These are phyloP conservation scores for Stachybotrys chartarum DNA, from an alignment of 2,329 filamentous ascomycete genomes.

Conservation along the genomic window DNA sequence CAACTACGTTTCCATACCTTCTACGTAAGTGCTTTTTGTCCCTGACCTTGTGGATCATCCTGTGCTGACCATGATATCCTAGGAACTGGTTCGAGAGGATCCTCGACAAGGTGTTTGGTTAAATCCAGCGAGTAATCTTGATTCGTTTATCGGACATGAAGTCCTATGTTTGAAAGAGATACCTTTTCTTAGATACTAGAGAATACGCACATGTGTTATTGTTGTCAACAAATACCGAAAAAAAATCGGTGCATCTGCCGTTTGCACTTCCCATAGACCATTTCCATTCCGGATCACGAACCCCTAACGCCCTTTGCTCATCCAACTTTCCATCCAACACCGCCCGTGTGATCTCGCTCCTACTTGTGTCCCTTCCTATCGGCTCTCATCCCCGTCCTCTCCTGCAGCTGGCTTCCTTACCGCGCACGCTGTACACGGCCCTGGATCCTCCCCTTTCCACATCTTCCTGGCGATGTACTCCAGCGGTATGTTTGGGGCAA, in stretches of 20 bases:
- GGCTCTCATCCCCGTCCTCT: too few relatives aligned
- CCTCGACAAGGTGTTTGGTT: conserved; percentile 10
- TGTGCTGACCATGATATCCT: neutral
- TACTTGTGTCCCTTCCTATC: neutral
- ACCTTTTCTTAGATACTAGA: neutral
- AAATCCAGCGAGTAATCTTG: neutral
- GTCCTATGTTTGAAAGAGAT: neutral
- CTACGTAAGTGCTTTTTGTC: conserved; percentile 35
- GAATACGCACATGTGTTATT: neutral
- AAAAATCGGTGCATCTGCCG: too few relatives aligned
- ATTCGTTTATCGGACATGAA: neutral
- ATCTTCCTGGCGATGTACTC: conserved; percentile 1
- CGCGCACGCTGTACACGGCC: neutral
- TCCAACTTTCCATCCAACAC: neutral
- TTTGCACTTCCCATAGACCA: too few relatives aligned
- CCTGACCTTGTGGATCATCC: neutral
- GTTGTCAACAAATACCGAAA: too few relatives aligned
- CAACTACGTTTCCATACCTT: conserved; percentile 46
- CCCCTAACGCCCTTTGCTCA: neutral
- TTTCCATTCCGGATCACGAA: neutral
- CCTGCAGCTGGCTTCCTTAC: neutral
- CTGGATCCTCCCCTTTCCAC: conserved; percentile 3
- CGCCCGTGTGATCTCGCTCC: neutral
- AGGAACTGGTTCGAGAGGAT: conserved; percentile 10
- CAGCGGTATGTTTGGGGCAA: conserved; percentile 3